A percentile compares a stretch with the other conserved stretches of the same genome.
Conservation (phyloP, 305 asterid species). For the Caryopteris hybrid region DNA sequence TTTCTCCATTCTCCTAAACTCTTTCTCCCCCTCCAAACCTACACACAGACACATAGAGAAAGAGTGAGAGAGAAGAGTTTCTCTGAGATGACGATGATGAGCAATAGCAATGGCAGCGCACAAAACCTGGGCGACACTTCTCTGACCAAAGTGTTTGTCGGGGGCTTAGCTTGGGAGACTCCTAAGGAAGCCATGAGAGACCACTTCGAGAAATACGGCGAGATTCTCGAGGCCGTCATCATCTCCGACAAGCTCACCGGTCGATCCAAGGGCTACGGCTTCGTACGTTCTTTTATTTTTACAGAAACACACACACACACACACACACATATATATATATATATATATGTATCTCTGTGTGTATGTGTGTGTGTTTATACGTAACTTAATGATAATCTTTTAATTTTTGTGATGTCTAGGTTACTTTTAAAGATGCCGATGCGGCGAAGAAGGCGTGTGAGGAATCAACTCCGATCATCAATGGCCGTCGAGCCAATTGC, state of each 20-base stretch:
- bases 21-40: not conserved
- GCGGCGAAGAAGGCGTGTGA: conserved; percentile 90
- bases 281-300: conserved; percentile 40
- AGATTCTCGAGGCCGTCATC: conserved; percentile 89
- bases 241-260: conserved; percentile 90
- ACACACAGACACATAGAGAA: not conserved
- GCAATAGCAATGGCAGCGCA: conserved; percentile 23
- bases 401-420: conserved; percentile 33
- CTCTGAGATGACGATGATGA: conserved; percentile 34
- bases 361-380: too few species aligned
- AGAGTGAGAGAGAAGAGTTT: too few species aligned
- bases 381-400: too few species aligned
- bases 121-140: conserved; percentile 52
- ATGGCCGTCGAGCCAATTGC: conserved; percentile 96
- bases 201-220: conserved; percentile 76
- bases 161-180: conserved; percentile 98
- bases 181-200: conserved; percentile 71
- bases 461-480: conserved; percentile 76
- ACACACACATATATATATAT: too few species aligned
- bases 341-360: too few species aligned
- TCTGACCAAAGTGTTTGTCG: conserved; percentile 85
- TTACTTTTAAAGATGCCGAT: conserved; percentile 78
- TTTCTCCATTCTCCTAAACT: conserved; percentile 9
- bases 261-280: conserved; percentile 98
- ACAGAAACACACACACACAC: too few species aligned